phyloP scores from a whole-genome alignment of 2,329 filamentous ascomycete genomes.

The Hymenoscyphus albidus region DNA sequence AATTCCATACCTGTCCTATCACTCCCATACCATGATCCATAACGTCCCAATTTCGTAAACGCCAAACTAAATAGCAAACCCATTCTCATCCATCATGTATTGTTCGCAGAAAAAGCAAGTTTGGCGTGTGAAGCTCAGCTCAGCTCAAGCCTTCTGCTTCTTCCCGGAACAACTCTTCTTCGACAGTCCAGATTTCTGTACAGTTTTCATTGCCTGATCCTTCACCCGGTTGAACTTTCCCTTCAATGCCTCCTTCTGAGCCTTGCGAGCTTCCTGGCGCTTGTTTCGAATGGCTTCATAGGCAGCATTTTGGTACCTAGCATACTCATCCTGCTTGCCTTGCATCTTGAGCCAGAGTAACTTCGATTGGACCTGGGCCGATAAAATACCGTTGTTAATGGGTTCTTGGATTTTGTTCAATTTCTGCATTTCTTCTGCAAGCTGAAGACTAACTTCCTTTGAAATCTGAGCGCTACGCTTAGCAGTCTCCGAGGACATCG shows the following conservation, averaged over 20 bases:
- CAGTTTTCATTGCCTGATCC: constrained; percentile 16
- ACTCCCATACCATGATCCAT: constrained; percentile 1
- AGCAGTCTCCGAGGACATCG: constrained; percentile 27
- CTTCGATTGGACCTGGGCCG: constrained; percentile 53
- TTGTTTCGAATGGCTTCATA: constrained; percentile 27
- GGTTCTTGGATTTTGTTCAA: constrained; percentile 40
- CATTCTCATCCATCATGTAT: constrained; percentile 1
- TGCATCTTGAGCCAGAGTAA: constrained; percentile 54
- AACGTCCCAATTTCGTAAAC: constrained; percentile 9
- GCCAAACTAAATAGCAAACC: constrained; percentile 13
- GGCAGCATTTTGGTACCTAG: constrained; percentile 47
- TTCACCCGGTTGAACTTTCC: constrained; percentile 12
- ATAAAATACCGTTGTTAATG: constrained; percentile 45
- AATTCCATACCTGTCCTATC: constrained; percentile 3
- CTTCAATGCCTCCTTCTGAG: neutral
- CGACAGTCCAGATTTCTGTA: constrained; percentile 9
- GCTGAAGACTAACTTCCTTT: constrained; percentile 27
- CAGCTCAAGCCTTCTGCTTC: constrained; percentile 5
- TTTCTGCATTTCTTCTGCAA: constrained; percentile 33
- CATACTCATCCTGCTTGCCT: constrained; percentile 45
- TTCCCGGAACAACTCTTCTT: constrained; percentile 5
- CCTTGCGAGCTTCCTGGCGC: constrained; percentile 14
- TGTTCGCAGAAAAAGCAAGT: constrained; percentile 1
- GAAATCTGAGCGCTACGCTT: constrained; percentile 31
- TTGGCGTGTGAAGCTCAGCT: neutral